Percentiles rank a stretch among this genome's conserved stretches.
These are phyloP conservation scores for Agrocybe pediades DNA, from an alignment of 768 basidiomycete species.

Conservation along the genomic window DNA sequence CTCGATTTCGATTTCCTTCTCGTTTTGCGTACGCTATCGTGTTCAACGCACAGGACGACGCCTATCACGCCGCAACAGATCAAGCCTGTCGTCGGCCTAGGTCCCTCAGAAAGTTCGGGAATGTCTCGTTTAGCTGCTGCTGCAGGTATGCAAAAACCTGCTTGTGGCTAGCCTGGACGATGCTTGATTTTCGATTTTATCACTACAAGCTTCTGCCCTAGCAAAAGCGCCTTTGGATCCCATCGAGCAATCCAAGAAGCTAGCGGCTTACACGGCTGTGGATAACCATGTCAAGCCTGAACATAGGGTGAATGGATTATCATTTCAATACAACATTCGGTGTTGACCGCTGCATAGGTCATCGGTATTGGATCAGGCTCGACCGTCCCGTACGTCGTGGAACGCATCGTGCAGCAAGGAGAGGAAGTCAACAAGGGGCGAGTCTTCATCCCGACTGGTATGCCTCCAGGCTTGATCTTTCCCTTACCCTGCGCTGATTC, in stretches of 20 bases:
- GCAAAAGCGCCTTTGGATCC: constrained; percentile 32
- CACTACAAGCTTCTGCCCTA: not conserved
- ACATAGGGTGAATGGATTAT: constrained; percentile 62
- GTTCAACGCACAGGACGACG: no score
- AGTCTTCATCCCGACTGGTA: constrained; percentile 89
- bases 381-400: constrained; percentile 96
- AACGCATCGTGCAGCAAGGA: constrained; percentile 89
- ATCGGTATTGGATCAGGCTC: constrained; percentile 94
- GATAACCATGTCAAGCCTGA: constrained; percentile 83
- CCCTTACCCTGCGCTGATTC: constrained; percentile 2
- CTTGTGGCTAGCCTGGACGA: not conserved
- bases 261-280: constrained; percentile 94
- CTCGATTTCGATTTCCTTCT: not conserved
- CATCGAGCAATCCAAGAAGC: constrained; percentile 82
- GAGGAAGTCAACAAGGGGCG: constrained; percentile 71
- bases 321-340: not conserved
- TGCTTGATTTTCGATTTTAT: constrained; percentile 17
- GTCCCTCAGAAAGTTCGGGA: constrained; percentile 12
- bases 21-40: not conserved
- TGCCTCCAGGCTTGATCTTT: constrained; percentile 16
- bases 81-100: constrained; percentile 18
- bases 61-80: constrained; percentile 17
- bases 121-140: constrained; percentile 9
- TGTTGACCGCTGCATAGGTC: constrained; percentile 45
- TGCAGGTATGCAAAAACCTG: constrained; percentile 12